Conservation (phyloP, 768 basidiomycete species). For the Tricholoma terreum region DNA sequence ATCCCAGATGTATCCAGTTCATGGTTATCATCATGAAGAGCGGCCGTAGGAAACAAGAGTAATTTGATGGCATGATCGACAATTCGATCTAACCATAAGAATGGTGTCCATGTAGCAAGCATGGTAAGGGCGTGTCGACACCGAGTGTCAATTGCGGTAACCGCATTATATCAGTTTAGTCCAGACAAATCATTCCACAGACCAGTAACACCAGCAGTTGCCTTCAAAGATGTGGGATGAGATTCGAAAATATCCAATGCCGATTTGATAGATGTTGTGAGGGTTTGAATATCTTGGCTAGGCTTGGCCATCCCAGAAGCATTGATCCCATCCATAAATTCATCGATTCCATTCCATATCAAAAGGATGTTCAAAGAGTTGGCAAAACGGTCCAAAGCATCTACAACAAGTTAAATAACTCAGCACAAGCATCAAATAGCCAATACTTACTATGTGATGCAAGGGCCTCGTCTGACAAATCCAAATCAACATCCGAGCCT, state of each 20-base stretch:
- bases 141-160: not conserved
- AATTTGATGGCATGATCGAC: too few species aligned
- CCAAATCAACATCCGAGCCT: not conserved
- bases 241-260: not conserved
- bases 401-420: not conserved
- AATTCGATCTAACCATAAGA: not conserved
- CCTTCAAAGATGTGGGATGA: not conserved
- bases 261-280: not conserved
- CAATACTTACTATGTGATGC: not conserved
- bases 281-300: too few species aligned
- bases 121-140: not conserved
- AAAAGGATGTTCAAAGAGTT: too few species aligned
- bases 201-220: not conserved
- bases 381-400: not conserved
- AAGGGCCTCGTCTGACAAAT: not conserved
- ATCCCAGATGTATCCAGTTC: not conserved
- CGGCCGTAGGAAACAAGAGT: too few species aligned
- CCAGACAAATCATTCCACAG: not conserved
- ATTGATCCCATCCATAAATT: too few species aligned
- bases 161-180: not conserved
- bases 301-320: too few species aligned
- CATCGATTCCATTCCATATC: too few species aligned
- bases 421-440: not conserved
- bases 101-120: not conserved
- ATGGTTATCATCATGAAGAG: not conserved